Base-by-base conservation (phyloP, 129 eudicot genomes). In the Scalesia atractyloides region DNA sequence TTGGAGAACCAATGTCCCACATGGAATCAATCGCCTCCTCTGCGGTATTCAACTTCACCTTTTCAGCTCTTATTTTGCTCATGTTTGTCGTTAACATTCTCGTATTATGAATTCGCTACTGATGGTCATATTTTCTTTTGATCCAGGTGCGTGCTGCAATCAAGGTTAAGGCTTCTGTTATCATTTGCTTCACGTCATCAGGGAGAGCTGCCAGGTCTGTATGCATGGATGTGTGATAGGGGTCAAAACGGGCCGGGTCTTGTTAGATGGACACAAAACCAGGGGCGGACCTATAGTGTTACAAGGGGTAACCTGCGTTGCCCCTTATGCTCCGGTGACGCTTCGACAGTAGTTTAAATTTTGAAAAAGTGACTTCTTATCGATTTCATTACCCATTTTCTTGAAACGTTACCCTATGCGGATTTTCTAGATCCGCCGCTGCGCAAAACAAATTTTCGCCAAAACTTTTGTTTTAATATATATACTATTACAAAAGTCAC, bases 151-250 rank as follows among this genome's bases (percentile, higher is more conserved):
- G 91, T 46, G 95, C 97, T 57, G 97, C 97, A 78, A 85, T 90
- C 69, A 90, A 90, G 79, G 94, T 87, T 39, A 90, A 90, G 78
- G 97, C 95, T 76, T 90, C 97, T 58, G 89, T 90, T 68, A 90
- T 90, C 64, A 85, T 90, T 50, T 90, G 94, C 57, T 90, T 90
- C 80, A 90, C 95, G 69, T 85, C 91, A 52, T 85, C 95, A 1
- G 95, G 95, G 57, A 77, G 91, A 83, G 89, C 95, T 79, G 97
- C 97, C 69, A 85, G 97, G 95, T 90, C 63, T 50, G 72, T 52
- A 37, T 6, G 34, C 48, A 19, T 17, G 37, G 44, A 33, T n/a
- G 46, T 20, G 3, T 22, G 6, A 20, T 18, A 10, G 1, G 17
- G 34, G 26, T 53, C 59, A 52, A 50, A 52, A 22, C 64, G 36